These are phyloP conservation scores for Exophiala sp. DNA, from an alignment of 2,329 filamentous ascomycete genomes.

Conservation along the genomic window DNA sequence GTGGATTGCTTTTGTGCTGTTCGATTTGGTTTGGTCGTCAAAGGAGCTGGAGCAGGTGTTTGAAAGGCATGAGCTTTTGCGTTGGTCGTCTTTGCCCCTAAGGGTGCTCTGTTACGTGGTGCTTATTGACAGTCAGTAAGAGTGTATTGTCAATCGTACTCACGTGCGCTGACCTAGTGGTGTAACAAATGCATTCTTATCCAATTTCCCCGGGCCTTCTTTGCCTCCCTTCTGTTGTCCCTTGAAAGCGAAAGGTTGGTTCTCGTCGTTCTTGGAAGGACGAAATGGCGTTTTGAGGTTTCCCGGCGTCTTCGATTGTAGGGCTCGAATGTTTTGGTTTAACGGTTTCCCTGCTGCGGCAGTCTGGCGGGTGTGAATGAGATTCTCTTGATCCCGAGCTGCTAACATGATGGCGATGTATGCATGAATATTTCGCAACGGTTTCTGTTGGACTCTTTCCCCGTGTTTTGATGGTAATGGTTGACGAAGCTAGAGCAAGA, in stretches of 20 bases:
- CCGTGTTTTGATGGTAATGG: neutral
- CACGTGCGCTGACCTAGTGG: conserved; percentile 65
- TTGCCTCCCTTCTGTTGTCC: conserved; percentile 59
- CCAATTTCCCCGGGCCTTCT: conserved; percentile 49
- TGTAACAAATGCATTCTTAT: conserved; percentile 69
- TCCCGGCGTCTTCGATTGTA: conserved; percentile 74
- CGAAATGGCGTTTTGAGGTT: conserved; percentile 79
- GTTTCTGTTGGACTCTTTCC: conserved; percentile 13
- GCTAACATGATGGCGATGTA: conserved; percentile 61
- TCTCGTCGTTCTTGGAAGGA: conserved; percentile 78
- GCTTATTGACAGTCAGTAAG: conserved; percentile 39
- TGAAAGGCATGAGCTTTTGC: conserved; percentile 71
- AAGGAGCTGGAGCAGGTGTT: conserved; percentile 61
- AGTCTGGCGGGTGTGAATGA: conserved; percentile 70
- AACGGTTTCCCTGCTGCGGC: conserved; percentile 67
- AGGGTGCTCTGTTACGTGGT: conserved; percentile 69
- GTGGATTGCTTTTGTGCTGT: conserved; percentile 59
- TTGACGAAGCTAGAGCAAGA: neutral
- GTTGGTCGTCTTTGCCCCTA: conserved; percentile 96
- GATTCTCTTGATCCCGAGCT: conserved; percentile 81
- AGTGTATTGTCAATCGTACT: conserved; percentile 7
- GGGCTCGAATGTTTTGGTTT: conserved; percentile 60
- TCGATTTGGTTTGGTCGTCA: conserved; percentile 60
- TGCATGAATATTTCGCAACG: conserved; percentile 12
- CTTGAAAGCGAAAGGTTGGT: conserved; percentile 58